Evolutionary conservation across 257 asterid species (phyloP), one percentile per base, ranked within the genome.

Genomic region (Oldenlandia corymbosa): DNA sequence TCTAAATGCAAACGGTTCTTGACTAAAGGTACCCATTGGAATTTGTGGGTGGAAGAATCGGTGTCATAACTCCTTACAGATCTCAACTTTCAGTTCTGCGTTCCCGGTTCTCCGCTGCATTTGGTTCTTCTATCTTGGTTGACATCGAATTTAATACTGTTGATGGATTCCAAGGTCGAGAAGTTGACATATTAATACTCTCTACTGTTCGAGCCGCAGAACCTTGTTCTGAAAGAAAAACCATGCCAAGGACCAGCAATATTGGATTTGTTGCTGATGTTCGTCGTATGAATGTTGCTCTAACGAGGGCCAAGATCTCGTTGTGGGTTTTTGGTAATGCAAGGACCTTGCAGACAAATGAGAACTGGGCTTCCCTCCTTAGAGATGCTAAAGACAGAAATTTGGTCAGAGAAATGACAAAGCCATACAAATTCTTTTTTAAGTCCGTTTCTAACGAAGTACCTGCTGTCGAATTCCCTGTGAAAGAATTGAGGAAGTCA

Each of bases 91-190:
- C 95, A 62, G 84, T 89, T 34, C 68, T 92, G 68, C 93, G 91
- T 30, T 80, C 97, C 21, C 85, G 91, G 57, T 85, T 89, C 75
- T 82, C 93, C 65, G 68, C 76, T 77, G 97, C 93, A 69, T 87
- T 92, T 78, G 99, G 99, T 68, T 73, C 95, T 75, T 76, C 96
- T 51, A 61, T 86, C 66, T 50, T 83, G n/a, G 79, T 91, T 39
- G 96, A 87, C 53, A 89, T 92, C 74, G 99, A 92, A 72, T 92
- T 92, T 55, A 92, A 92, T 73, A 92, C 99, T 13, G 93, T 92
- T 45, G 97, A 92, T 75, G 99, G 99, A 71, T 92, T 92, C 77
- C 99, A 92, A 84, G 99, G 99, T 27, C 86, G 99, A 62, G 99
- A 92, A 77, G 95, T 92, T 64, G 99, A 92, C 68, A 84, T 92